These are phyloP conservation scores for Gloeostereum incarnatum DNA, from an alignment of 768 basidiomycete species.

Conservation along the genomic window DNA sequence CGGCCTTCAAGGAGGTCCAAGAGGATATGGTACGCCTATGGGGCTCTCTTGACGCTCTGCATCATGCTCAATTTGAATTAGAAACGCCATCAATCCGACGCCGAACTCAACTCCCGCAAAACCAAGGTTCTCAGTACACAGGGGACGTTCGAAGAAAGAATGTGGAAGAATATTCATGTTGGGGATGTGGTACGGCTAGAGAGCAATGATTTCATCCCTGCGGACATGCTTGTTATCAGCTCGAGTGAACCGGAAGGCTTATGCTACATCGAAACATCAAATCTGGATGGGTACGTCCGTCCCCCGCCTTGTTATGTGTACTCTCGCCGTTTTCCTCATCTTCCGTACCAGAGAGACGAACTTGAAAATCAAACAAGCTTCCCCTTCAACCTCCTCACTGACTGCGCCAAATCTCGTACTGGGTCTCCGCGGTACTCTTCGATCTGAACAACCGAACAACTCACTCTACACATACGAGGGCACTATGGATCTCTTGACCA, in stretches of 20 bases:
- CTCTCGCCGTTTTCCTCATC: slow-evolving; percentile 3
- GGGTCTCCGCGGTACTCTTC: slow-evolving; percentile 70
- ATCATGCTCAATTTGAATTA: slow-evolving; percentile 16
- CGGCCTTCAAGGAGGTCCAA: slow-evolving; percentile 91
- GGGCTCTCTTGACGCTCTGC: too few relatives aligned
- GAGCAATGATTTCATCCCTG: slow-evolving; percentile 91
- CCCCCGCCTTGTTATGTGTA: slow-evolving; percentile 2
- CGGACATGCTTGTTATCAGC: slow-evolving; percentile 80
- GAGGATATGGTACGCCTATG: slow-evolving; percentile 86
- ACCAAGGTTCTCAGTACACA: slow-evolving; percentile 66
- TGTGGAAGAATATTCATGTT: slow-evolving; percentile 86
- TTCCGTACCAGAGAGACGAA: slow-evolving; percentile 92
- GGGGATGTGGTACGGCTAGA: slow-evolving; percentile 91
- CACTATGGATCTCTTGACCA: slow-evolving; percentile 54
- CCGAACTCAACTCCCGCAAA: slow-evolving; percentile 78
- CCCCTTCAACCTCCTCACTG: slow-evolving; percentile 67
- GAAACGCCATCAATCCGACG: slow-evolving; percentile 97
- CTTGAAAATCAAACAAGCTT: slow-evolving; percentile 97
- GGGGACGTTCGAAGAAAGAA: slow-evolving; percentile 57
- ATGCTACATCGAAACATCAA: slow-evolving; percentile 96
- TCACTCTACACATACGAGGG: slow-evolving; percentile 95
- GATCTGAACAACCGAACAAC: slow-evolving; percentile 96
- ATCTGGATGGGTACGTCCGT: slow-evolving; percentile 91
- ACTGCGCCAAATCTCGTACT: slow-evolving; percentile 71
- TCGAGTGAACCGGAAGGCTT: slow-evolving; percentile 95